Evolutionary conservation across 768 basidiomycete genomes (phyloP).

Genomic region (Tylopilus intermedius): DNA sequence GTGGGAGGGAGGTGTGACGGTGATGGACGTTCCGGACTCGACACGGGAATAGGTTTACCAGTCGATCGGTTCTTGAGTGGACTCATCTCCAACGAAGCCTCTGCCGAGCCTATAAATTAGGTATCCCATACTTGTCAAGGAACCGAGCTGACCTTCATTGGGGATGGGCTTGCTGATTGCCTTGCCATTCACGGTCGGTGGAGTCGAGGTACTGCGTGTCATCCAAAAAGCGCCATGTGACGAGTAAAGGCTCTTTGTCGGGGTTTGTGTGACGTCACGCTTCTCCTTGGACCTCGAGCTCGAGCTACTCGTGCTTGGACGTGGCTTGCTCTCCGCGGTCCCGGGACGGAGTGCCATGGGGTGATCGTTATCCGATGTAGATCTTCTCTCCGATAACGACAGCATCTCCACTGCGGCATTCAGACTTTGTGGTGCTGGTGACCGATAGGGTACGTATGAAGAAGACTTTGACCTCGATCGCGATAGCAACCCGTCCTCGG

Average conservation of each 20-base stretch:
- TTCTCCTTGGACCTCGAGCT: conserved; percentile 27
- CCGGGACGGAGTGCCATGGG: conserved; percentile 16
- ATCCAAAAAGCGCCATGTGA: conserved; percentile 31
- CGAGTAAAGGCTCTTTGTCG: conserved; percentile 41
- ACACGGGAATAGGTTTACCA: conserved; percentile 60
- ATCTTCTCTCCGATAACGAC: conserved; percentile 28
- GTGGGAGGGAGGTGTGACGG: conserved; percentile 25
- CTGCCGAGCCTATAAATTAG: conserved; percentile 26
- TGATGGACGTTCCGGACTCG: conserved; percentile 31
- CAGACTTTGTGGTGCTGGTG: conserved; percentile 64
- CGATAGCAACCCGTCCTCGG: conserved; percentile 37
- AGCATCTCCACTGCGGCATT: conserved; percentile 69
- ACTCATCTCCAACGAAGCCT: conserved; percentile 68
- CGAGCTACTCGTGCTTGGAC: conserved; percentile 29
- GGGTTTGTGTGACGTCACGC: conserved; percentile 37
- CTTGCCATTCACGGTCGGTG: conserved; percentile 53
- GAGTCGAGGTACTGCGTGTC: conserved; percentile 33
- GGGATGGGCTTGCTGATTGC: conserved; percentile 65
- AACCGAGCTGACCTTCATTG: conserved; percentile 52
- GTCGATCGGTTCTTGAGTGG: conserved; percentile 63
- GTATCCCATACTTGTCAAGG: neutral
- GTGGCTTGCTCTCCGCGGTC: conserved; percentile 24
- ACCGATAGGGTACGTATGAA: conserved; percentile 48
- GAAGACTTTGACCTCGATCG: conserved; percentile 51
- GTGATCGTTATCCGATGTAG: conserved; percentile 27